These are phyloP conservation scores for Xylaria sp. DNA, from an alignment of 2,329 filamentous ascomycete species.

Conservation along the genomic window DNA sequence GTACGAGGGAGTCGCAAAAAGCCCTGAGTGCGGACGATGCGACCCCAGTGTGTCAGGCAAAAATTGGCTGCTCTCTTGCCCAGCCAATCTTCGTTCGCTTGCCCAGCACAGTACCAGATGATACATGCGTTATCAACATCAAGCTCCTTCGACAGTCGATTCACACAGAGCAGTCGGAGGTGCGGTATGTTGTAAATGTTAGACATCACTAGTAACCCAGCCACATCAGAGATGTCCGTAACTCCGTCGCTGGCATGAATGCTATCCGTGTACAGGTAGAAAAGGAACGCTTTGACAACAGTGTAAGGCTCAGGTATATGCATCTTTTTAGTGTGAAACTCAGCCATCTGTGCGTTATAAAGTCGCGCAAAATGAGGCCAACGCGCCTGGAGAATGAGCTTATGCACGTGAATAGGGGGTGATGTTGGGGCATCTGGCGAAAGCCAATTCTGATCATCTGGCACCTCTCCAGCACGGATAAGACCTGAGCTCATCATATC, in stretches of 20 bases:
- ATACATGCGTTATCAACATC: constrained; percentile 95
- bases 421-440: constrained; percentile 74
- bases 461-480: constrained; percentile 57
- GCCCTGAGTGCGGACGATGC: constrained; percentile 87
- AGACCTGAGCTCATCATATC: constrained; percentile 67
- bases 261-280: constrained; percentile 96
- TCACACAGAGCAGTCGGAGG: constrained; percentile 88
- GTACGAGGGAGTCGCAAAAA: constrained; percentile 83
- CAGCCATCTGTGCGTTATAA: constrained; percentile 93
- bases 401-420: constrained; percentile 90
- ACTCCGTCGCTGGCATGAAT: constrained; percentile 81
- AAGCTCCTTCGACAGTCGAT: constrained; percentile 87
- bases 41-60: constrained; percentile 93
- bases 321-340: constrained; percentile 97
- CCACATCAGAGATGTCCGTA: constrained; percentile 83
- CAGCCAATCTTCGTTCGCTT: constrained; percentile 93
- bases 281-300: constrained; percentile 92
- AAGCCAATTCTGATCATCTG: constrained; percentile 65
- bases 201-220: constrained; percentile 94
- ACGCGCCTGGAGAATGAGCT: constrained; percentile 90
- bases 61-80: constrained; percentile 87
- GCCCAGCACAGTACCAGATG: constrained; percentile 92
- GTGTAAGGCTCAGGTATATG: constrained; percentile 97
- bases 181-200: constrained; percentile 98
- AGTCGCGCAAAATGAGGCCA: constrained; percentile 97